phyloP scores from a whole-genome alignment of 768 basidiomycete genomes.

The Psilocybe azurescens region DNA sequence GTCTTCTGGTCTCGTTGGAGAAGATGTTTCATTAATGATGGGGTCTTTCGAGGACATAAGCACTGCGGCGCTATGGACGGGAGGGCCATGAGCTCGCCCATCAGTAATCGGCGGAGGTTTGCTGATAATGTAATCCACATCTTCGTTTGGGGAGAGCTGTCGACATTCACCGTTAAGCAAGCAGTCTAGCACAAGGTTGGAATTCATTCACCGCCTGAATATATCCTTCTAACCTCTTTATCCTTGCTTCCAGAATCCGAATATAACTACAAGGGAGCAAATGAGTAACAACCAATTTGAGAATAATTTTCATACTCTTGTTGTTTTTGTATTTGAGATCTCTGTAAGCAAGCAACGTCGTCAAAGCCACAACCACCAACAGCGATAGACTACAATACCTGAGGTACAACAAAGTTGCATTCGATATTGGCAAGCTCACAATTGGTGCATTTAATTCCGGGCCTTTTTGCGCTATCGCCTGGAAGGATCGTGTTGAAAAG shows the following conservation, averaged over 20 bases:
- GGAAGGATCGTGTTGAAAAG: neutral
- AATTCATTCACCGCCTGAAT: neutral
- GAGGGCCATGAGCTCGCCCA: neutral
- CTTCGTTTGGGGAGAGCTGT: conserved; percentile 5
- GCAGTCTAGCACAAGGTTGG: neutral
- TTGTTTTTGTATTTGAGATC: conserved; percentile 13
- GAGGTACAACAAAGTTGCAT: conserved; percentile 58
- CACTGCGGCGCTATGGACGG: neutral
- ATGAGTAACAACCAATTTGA: neutral
- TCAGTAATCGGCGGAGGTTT: neutral
- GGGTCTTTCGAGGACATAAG: conserved; percentile 2
- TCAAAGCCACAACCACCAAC: neutral
- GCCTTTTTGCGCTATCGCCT: conserved; percentile 69
- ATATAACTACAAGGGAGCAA: neutral
- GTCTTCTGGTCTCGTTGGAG: neutral
- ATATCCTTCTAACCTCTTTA: neutral
- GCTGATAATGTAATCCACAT: neutral
- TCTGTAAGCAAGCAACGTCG: neutral
- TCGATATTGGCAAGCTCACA: conserved; percentile 51
- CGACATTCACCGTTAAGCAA: neutral
- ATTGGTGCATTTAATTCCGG: conserved; percentile 57
- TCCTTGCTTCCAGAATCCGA: neutral
- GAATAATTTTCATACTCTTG: conserved; percentile 9
- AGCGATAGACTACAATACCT: conserved; percentile 16
- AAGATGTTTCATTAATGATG: neutral